Evolutionary conservation across 2,329 filamentous ascomycete species (phyloP), one percentile per base, ranked within the genome.

Genomic region (Pyricularia pennisetigena): DNA sequence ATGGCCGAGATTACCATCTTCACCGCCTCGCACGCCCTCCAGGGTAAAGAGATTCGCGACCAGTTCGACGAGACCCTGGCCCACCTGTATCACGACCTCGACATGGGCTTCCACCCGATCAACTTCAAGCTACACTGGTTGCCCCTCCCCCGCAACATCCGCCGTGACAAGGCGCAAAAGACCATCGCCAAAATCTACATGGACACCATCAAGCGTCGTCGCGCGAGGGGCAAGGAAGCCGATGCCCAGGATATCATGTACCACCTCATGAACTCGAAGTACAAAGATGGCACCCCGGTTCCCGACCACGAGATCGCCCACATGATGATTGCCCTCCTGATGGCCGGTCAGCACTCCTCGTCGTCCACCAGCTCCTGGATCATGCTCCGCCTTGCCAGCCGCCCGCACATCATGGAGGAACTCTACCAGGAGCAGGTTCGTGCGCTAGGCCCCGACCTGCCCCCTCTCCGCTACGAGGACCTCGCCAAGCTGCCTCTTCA

Each of bases 241-340:
- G 80, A 80, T 69, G 74, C 76, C 35, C 79, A 81, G 71, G 88
- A 94, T 76, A 94, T 94, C 87, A 92, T 94, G 75, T 89, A 85
- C 82, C 91, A 94, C 75, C 78, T 94, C 68, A 93, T 94, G 90
- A 82, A 83, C 71, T 90, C 88, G 76, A 83, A 79, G 12, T 94
- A 94, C 85, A 93, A 93, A 79, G 83, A 91, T 72, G 91, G 91
- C 64, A 83, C 80, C 12, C 79, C 82, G 0, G 79, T 94, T 0
- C 88, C 91, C 0, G 91, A 94, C 75, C 84, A 88, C 72, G 91
- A 94, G 75, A 87, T 94, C 67, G 90, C 91, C 0, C 88, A 93
- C 78, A 91, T 94, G 83, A 93, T 94, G 91, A 94, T 94, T 74
- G 90, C 91, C 0, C 83, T 94, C 20, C 84, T 94, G 67, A 94